A percentile compares a stretch with the other conserved stretches of the same genome.
These are phyloP conservation scores for Shiraia bambusicola DNA, from an alignment of 2,329 filamentous ascomycete genomes.

Conservation along the genomic window DNA sequence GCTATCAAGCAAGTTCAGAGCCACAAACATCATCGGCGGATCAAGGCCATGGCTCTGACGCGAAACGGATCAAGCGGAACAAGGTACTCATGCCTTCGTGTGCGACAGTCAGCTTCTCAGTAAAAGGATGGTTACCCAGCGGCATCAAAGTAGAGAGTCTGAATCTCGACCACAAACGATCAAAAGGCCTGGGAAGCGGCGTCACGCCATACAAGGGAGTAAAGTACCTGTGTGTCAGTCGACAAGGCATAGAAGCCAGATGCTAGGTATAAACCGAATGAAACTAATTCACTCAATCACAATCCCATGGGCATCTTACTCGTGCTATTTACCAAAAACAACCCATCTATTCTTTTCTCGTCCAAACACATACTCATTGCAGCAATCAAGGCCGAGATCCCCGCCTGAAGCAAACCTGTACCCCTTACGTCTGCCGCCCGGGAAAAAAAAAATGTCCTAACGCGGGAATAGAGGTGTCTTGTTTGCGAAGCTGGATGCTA, in stretches of 20 bases:
- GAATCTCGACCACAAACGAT: slow-evolving; percentile 71
- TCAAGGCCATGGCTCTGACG: slow-evolving; percentile 44
- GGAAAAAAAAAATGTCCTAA: slow-evolving; percentile 60
- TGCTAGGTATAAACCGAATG: slow-evolving; percentile 15
- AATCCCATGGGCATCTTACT: too few species aligned
- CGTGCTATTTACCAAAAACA: too few species aligned
- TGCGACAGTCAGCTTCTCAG: slow-evolving; percentile 52
- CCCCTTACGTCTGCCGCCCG: slow-evolving; percentile 66
- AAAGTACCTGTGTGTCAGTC: slow-evolving; percentile 83
- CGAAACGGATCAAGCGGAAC: slow-evolving; percentile 60
- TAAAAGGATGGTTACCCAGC: slow-evolving; percentile 66
- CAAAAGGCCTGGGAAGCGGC: slow-evolving; percentile 79
- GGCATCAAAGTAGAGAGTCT: slow-evolving; percentile 65
- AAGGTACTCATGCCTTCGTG: slow-evolving; percentile 52
- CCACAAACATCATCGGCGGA: slow-evolving; percentile 8
- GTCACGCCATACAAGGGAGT: slow-evolving; percentile 97
- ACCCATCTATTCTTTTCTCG: too few species aligned
- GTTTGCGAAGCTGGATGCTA: too few species aligned
- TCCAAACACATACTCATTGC: slow-evolving; percentile 70
- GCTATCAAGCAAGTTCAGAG: slow-evolving; percentile 25
- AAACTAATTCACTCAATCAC: not conserved
- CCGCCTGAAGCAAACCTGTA: slow-evolving; percentile 65
- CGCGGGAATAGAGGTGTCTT: too few species aligned
- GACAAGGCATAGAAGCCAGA: slow-evolving; percentile 53
- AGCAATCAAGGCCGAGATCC: slow-evolving; percentile 64